Evolutionary conservation across 805 yeast genomes (phyloP), one percentile per base, ranked within the genome.

Genomic region (Candida koratica): DNA sequence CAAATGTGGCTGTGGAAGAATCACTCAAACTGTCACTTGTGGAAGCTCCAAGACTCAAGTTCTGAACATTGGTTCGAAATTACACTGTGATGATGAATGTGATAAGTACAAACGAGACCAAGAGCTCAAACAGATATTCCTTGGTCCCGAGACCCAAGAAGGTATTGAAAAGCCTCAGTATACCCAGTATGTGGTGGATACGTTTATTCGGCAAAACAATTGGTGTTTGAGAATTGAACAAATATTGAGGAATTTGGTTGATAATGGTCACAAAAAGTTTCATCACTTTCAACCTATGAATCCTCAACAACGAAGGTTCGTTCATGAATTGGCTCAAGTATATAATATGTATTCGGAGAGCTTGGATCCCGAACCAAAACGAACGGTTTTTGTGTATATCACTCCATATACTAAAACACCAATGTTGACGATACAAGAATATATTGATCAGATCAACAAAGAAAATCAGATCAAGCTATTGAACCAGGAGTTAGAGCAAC

Each of bases 291-390:
- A 79, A 12, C 81, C 90, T 12, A 85, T 88, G 95, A 69, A 63
- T 34, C 54, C 67, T 10, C 72, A 77, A 4, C 90, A 84, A 54
- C 65, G 96, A 31, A 64, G 65, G 42, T 86, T 87, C 51, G 59
- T 88, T 17, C 90, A 80, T 50, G 78, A 77, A 34, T 50, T 88
- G 26, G 81, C 88, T 0, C 74, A 67, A 17, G 58, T 76, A 0
- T 86, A 65, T 53, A 64, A 70, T 9, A 48, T 86, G 9, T 78
- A 73, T 46, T 66, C 82, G 0, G 88, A 84, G 48, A 75, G 89
- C 2, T 93, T 84, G 43, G 96, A 85, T 55, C 75, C 74, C 2
- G 96, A 86, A 45, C 96, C 96, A 0, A 67, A 75, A 35, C 58
- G 95, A 42, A 75, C 82, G 8, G 90, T 87, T 0, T 79, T 74